Evolutionary conservation across 164 flowering plant genomes (phyloP), one percentile per base, ranked within the genome.

Genomic region (Macadamia tetraphylla): DNA sequence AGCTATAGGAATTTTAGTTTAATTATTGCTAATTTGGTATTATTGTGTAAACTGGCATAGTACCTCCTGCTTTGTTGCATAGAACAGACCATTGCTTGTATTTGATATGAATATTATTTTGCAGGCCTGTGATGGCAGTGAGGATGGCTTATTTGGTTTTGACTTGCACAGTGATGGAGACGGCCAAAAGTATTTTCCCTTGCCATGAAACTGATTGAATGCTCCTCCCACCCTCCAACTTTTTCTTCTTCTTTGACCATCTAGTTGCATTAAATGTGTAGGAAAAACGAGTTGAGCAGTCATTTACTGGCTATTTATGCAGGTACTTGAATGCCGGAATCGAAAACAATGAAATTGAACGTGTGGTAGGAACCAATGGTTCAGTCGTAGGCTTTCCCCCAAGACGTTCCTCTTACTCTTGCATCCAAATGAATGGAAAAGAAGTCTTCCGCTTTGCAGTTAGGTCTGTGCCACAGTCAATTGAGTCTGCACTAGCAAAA

Each of bases 391-490:
- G 74, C 32, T 84, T 86, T 63, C 90, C 92, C 18, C 92, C 91
- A 6, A 77, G 43, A 62, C 79, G 59, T 2, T 74, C 88, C 8
- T 77, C 91, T 15, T 87, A 83, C 77, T 90, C 98, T 3, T 86
- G 87, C 72, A 83, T 94, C 65, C 85, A 89, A 60, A 94, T 94
- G 99, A 92, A 88, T 74, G 98, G 99, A 7, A 85, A 86, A 72
- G 99, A 92, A 81, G 98, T 94, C 23, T 94, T 92, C 76, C 94
- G 97, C 18, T 92, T 94, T 68, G 98, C 97, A 56, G 87, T 76
- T 64, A 82, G 91, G 42, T 80, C 74, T 74, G 99, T 92, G 67
- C 99, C 99, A 8, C 92, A 83, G 65, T 80, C 96, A 23, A 84
- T 94, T 63, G 97, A 90, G 72, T 58, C 79, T 67, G 78, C 97